Base-by-base conservation (phyloP, 805 yeast genomes). In the Yamadazyma philogaea region DNA sequence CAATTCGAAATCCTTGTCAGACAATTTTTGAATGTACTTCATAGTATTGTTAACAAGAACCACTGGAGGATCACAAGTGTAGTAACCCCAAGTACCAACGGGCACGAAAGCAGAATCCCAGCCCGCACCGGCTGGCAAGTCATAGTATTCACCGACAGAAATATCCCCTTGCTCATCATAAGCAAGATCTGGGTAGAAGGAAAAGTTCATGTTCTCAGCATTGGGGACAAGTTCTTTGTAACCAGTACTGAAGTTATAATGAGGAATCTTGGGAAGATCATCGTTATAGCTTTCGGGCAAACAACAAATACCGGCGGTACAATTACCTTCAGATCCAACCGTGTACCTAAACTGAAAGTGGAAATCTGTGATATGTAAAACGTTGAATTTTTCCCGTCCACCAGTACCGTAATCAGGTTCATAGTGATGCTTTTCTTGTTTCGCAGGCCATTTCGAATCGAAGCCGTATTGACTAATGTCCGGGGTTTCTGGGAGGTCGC, bases 51-150 rank as follows among this genome's bases (percentile, higher is more conserved):
- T 82, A 51, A 83, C 64, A 49, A 83, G 62, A 14, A 77, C 57
- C 46, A 76, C 81, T 6, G 90, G 88, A 4, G 84, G 64, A 56
- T 83, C 90, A 62, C 89, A 83, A 15, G 57, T 49, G 59, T 82
- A 83, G 43, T 70, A 63, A 14, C 89, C 90, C 52, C 72, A 82
- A 28, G 77, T 66, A 12, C 78, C 70, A 5, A 87, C 87, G 7
- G 85, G 84, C 1, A 30, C 49, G 52, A 47, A 47, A 15, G 46
- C 51, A 4, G 50, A 43, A 21, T 51, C 56, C 37, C 45, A 49
- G 7, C 60, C 55, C 44, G 53, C 45, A 2, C 35, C 43, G 33
- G 47, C 49, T n/a, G 57, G 56, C 26, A 56, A 54, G 44, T 68
- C 66, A 41, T 66, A 61, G 51, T 63, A 63, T 6, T 60, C 59